Percentiles rank a stretch among this genome's conserved stretches.
Evolutionary conservation across 345 rosid genomes (phyloP).

Genomic region (Brassica nigra): DNA sequence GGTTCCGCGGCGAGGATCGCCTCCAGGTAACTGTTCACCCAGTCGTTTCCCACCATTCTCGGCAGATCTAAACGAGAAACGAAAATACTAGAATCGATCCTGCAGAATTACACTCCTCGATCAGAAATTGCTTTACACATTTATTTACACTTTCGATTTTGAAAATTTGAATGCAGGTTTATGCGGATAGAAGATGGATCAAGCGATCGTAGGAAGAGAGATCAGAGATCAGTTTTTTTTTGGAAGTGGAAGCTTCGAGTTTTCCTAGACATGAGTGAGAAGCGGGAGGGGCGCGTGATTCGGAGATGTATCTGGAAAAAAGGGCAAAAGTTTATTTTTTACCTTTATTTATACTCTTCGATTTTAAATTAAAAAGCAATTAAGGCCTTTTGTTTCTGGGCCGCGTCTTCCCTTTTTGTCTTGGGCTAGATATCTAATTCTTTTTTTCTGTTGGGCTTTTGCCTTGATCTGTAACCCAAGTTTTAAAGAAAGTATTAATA

Average conservation of each 20-base stretch:
- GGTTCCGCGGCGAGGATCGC: constrained; percentile 39
- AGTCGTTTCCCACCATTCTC: constrained; percentile 37
- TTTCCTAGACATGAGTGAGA: neutral
- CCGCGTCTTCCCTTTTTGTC: neutral
- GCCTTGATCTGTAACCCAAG: neutral
- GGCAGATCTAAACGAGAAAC: neutral
- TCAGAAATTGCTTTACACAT: neutral
- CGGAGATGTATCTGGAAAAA: neutral
- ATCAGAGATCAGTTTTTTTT: neutral
- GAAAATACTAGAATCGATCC: neutral
- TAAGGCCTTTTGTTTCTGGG: neutral
- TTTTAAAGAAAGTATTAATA: neutral
- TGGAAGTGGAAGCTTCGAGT: constrained; percentile 11
- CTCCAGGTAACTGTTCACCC: constrained; percentile 38
- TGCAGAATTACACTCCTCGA: neutral
- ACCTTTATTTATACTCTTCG: neutral
- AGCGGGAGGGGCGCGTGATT: constrained; percentile 1
- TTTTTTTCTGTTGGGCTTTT: neutral
- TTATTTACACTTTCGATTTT: neutral
- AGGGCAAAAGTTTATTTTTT: neutral
- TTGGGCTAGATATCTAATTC: neutral
- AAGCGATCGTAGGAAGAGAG: neutral
- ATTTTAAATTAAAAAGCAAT: neutral
- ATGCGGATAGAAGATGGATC: neutral
- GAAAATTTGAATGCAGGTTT: neutral